Conservation (phyloP, 2,329 filamentous ascomycete species). For the Alternaria sp. region DNA sequence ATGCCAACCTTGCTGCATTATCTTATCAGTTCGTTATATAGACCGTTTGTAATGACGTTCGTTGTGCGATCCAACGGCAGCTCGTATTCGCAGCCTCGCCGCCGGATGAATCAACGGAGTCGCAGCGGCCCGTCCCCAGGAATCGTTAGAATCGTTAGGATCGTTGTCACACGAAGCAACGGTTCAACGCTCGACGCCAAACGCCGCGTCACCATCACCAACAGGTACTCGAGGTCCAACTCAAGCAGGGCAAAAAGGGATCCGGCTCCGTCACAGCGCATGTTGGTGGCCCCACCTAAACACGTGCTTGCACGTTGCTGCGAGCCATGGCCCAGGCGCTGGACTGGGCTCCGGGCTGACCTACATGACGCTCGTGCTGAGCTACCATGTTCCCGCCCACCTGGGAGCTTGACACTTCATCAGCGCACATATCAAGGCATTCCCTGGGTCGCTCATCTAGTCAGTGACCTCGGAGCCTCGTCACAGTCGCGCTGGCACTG, state of each 20-base stretch:
- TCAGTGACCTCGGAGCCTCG: neutral
- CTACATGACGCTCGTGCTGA: conserved; percentile 6
- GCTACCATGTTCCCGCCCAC: conserved; percentile 12
- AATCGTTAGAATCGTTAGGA: conserved; percentile 3
- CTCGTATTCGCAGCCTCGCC: conserved; percentile 19
- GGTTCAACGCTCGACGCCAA: neutral
- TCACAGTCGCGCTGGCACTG: neutral
- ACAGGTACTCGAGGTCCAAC: neutral
- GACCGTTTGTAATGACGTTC: neutral
- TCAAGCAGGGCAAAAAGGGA: neutral
- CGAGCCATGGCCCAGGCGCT: conserved; percentile 13
- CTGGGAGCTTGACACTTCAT: conserved; percentile 17
- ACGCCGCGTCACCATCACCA: neutral
- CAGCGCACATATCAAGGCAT: conserved; percentile 6
- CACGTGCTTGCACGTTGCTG: conserved; percentile 24
- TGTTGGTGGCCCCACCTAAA: neutral
- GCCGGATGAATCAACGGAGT: conserved; percentile 27
- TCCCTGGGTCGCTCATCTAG: conserved; percentile 3
- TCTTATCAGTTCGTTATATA: neutral
- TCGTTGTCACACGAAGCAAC: neutral
- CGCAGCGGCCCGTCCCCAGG: conserved; percentile 39
- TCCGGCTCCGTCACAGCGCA: neutral
- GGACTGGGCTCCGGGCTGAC: conserved; percentile 6
- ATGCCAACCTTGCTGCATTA: neutral
- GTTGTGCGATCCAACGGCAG: neutral